Evolutionary conservation across 2,329 filamentous ascomycete species (phyloP).

Genomic region (Leptoxyphium fumago): DNA sequence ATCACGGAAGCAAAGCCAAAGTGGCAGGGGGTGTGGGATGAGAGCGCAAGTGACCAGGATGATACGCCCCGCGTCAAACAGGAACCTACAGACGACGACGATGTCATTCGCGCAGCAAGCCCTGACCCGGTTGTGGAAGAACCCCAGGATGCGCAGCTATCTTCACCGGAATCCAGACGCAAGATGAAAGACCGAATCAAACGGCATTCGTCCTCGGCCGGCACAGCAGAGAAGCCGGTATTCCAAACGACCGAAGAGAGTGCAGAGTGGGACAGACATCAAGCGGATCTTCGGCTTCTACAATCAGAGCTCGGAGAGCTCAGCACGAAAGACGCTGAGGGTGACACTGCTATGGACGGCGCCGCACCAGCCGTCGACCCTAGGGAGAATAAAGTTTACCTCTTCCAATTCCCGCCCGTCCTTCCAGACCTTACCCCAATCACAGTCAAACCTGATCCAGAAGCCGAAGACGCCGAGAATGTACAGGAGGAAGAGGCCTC

Average conservation of each 20-base stretch:
- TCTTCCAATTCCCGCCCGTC: conserved; percentile 50
- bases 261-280: conserved; percentile 34
- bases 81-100: conserved; percentile 38
- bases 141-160: conserved; percentile 15
- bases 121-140: conserved; percentile 11
- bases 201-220: conserved; percentile 2
- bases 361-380: conserved; percentile 19
- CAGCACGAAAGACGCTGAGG: conserved; percentile 24
- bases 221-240: conserved; percentile 21
- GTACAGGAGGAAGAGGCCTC: background rate
- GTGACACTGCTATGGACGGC: conserved; percentile 26
- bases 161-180: conserved; percentile 20
- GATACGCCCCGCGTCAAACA: conserved; percentile 33
- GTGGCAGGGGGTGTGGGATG: conserved; percentile 32
- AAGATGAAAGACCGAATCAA: conserved; percentile 16
- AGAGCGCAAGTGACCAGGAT: conserved; percentile 21
- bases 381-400: conserved; percentile 41
- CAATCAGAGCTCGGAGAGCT: conserved; percentile 32
- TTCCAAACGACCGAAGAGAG: conserved; percentile 39
- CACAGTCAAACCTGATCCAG: conserved; percentile 16
- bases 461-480: conserved; percentile 4
- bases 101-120: conserved; percentile 9
- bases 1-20: conserved; percentile 26
- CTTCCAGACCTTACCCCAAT: conserved; percentile 40
- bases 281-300: conserved; percentile 32